Conservation (phyloP, 768 basidiomycete genomes). For the Hortiboletus campestris region DNA sequence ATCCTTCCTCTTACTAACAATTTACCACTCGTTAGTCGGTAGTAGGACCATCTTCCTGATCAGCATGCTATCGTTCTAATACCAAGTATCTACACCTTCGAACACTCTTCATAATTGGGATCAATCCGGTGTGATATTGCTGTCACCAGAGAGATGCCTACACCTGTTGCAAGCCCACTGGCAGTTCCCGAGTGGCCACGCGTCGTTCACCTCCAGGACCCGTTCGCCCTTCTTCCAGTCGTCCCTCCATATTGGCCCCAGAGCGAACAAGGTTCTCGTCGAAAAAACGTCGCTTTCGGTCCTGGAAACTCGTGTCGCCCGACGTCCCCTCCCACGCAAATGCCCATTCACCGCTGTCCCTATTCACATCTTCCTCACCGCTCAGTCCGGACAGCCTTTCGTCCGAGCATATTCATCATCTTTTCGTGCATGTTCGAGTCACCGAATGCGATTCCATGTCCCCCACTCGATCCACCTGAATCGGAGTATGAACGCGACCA, state of each 20-base stretch:
- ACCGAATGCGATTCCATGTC: conserved; percentile 41
- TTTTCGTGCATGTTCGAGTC: conserved; percentile 83
- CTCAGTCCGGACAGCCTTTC: conserved; percentile 87
- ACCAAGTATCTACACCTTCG: too few relatives aligned
- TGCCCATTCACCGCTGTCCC: conserved; percentile 90
- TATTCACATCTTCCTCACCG: conserved; percentile 83
- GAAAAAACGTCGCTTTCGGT: conserved; percentile 88
- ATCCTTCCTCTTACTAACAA: too few relatives aligned
- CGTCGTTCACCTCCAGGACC: too few relatives aligned
- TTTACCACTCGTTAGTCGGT: too few relatives aligned
- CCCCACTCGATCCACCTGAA: conserved; percentile 56
- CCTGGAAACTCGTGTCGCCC: conserved; percentile 66
- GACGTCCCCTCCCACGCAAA: conserved; percentile 56
- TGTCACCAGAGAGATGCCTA: too few relatives aligned
- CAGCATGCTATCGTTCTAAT: too few relatives aligned
- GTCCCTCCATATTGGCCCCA: conserved; percentile 67
- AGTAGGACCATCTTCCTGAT: too few relatives aligned
- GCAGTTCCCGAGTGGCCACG: too few relatives aligned
- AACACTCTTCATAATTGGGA: too few relatives aligned
- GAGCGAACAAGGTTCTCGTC: conserved; percentile 69
- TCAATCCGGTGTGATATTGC: too few relatives aligned
- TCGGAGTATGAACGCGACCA: conserved; percentile 54
- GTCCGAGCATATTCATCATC: conserved; percentile 92
- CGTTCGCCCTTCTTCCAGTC: too few relatives aligned
- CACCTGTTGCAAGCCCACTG: too few relatives aligned